Evolutionary conservation across 495 filamentous ascomycete genomes (phyloP), one percentile per base, ranked within the genome.

Genomic region (Penicillium nucicola): DNA sequence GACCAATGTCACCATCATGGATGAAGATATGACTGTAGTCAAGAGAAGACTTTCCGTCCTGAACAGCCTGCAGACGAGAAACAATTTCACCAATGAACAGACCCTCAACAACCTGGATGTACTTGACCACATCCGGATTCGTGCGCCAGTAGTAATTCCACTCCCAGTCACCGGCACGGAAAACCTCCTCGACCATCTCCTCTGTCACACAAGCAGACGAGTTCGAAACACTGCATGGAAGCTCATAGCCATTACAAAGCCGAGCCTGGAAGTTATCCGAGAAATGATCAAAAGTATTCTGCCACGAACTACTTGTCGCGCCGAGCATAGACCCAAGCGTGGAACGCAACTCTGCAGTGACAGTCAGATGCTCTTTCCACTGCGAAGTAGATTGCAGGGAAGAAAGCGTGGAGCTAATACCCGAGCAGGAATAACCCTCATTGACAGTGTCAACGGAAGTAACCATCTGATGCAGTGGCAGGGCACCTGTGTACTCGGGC

Each of bases 71-170:
- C 11, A 71, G 50, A 33, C 55, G 60, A n/a, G 56, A 39, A 19
- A 75, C 39, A n/a, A 75, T 62, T 47, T 75, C 72, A 0, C 61
- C 64, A 25, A 75, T 69, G 34, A 75, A 75, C 28, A 74, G 53
- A 9, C 72, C 70, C 44, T 72, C 66, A 5, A 71, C 65, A 3
- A 67, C 53, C 45, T 68, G 67, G 48, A 75, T 74, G 25, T 75
- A 75, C 35, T 59, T 61, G 9, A 45, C 59, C 12, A 60, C 70
- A 42, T 74, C 57, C 8, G 57, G 55, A 36, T 69, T 74, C 12
- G 56, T 44, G 11, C 72, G 66, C 68, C 69, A 75, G 55, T 67
- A 75, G 57, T 72, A 75, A 38, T 75, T 74, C 67, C 70, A 75
- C 42, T 70, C 65, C 72, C 72, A 75, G 38, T 75, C 72, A 11